These are phyloP conservation scores for Candida neerlandica DNA, from an alignment of 1,139 yeast species.

Conservation along the genomic window DNA sequence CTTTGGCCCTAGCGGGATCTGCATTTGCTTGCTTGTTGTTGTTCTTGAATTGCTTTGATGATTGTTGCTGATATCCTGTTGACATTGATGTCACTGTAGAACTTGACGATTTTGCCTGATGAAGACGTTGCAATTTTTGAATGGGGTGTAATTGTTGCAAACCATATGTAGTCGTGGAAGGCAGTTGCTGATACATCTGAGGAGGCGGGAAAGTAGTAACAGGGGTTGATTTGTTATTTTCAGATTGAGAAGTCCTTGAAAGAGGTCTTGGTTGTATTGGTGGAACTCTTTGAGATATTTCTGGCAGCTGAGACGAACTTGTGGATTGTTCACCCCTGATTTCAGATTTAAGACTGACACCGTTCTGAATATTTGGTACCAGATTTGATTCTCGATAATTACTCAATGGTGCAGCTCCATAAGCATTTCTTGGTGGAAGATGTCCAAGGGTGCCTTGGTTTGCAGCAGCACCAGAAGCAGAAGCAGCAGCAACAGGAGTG, in stretches of 20 bases:
- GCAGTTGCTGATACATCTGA: neutral
- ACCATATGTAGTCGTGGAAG: neutral
- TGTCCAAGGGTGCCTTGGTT: neutral
- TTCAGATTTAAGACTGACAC: too few species aligned
- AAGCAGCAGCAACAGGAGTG: too few species aligned
- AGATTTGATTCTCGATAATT: neutral
- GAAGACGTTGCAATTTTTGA: slow-evolving; percentile 9
- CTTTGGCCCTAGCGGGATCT: neutral
- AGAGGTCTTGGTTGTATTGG: neutral
- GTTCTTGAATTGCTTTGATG: slow-evolving; percentile 4
- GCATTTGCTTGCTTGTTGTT: slow-evolving; percentile 4
- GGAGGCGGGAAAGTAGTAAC: slow-evolving; percentile 3
- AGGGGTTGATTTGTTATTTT: neutral
- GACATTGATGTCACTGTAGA: neutral
- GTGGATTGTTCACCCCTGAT: too few species aligned
- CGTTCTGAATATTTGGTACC: too few species aligned
- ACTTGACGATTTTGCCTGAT: neutral
- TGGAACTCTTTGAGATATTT: neutral
- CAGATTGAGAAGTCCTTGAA: neutral
- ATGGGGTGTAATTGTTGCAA: slow-evolving; percentile 5
- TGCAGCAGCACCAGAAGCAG: neutral
- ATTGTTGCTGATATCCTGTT: neutral
- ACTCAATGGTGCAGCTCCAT: neutral
- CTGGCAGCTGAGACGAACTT: neutral
- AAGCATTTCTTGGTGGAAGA: neutral